Conservation (phyloP, 148 eudicot genomes). For the Rhododendron henanense region DNA sequence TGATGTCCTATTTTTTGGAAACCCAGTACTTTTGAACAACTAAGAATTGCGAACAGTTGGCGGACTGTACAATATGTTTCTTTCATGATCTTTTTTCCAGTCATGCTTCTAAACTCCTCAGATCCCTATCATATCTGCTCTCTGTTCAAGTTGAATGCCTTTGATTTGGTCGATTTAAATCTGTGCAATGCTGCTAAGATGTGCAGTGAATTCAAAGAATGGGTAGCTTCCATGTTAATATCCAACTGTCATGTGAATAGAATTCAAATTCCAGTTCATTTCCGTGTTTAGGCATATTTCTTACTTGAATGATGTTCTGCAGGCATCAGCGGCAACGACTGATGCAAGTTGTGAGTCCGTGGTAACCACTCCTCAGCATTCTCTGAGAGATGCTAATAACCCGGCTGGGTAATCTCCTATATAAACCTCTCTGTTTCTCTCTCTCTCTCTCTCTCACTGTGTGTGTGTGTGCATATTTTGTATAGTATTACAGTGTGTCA, state of each 20-base stretch:
- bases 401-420: constrained; percentile 48
- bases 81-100: background rate
- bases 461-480: too few relatives aligned
- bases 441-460: background rate
- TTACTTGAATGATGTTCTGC: constrained; percentile 14
- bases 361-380: constrained; percentile 73
- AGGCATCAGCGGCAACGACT: constrained; percentile 61
- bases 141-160: background rate
- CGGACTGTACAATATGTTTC: background rate
- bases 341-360: constrained; percentile 84
- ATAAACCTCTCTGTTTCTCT: background rate
- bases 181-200: background rate
- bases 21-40: background rate
- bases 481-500: background rate
- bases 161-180: background rate
- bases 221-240: background rate
- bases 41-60: background rate
- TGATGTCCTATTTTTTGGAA: background rate
- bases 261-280: background rate
- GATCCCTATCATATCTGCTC: background rate
- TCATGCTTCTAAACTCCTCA: background rate
- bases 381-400: constrained; percentile 69
- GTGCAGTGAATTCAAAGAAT: background rate
- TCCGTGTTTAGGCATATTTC: background rate
- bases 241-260: background rate